Evolutionary conservation across 192 early-diverging fungal species (phyloP), one percentile per base, ranked within the genome.

Genomic region (Irineochytrium annulatum): DNA sequence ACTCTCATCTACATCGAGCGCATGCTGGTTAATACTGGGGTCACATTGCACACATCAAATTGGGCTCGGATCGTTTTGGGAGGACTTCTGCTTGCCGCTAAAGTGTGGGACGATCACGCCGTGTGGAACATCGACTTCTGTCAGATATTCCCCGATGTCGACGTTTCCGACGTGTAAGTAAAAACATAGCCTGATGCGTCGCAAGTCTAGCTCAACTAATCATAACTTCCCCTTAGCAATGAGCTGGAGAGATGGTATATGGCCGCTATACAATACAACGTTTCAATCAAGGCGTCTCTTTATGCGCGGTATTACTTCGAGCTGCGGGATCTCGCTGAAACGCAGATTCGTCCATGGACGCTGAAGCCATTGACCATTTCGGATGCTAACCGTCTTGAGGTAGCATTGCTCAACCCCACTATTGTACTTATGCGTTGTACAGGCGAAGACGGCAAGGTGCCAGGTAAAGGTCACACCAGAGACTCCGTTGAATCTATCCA

Each of bases 61-160:
- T 84, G 82, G 80, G 65, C 71, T 22, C 65, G 82, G 14, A 71
- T 72, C 5, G 46, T 79, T 1, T 70, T 92, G 3, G 85, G 85
- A 3, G 83, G 77, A 0, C 52, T 90, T 2, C 55, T 92, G n/a
- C 69, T 86, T n/a, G 85, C 88, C 3, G 78, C 86, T 34, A 92
- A 92, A 69, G 88, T 92, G 0, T 92, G 90, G 90, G 90, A 92
- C 57, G 90, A 92, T 55, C 83, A 87, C 56, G 90, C 90, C 2
- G 86, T 92, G 11, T 92, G 87, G 79, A 92, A 92, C 67, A 72
- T 80, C 2, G 90, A 92, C 63, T 90, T 89, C 64, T 78, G 78
- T 45, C 82, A 84, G 52, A 87, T 91, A 33, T 91, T 89, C 62
- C 86, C 88, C 3, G 87, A 86, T 22, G 73, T 88, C 14, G 61